Base-by-base conservation (phyloP, 2,329 filamentous ascomycete species). In the Aschersonia sp. region DNA sequence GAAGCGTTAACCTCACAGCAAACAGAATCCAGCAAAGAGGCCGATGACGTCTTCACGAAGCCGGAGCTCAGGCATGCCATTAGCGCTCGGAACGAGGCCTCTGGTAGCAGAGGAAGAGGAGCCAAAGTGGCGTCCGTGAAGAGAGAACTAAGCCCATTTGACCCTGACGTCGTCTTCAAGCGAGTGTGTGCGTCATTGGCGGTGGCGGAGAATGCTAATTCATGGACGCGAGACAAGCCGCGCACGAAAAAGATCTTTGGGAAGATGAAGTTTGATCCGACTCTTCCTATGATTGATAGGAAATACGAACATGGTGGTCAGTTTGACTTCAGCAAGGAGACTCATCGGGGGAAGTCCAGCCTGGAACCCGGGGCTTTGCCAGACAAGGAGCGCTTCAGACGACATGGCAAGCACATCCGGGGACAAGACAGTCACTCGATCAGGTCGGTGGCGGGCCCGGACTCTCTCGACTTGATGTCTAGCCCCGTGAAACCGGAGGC, bases 31-130 rank as follows among this genome's bases (percentile, higher is more conserved):
- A 54, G 56, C n/a, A 47, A 51, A 10, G 57, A 64, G 4, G 35
- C 35, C n/a, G 52, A 56, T 30, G 55, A 50, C 29, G 66, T 72
- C 4, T 80, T 80, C 54, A 67, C 74, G n/a, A 80, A 79, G 51
- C 77, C 77, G 2, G 75, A 80, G 52, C 59, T 80, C 38, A 73
- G 71, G 51, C 75, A 80, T 61, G 75, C 76, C 1, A 67, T 76
- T 51, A 79, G 75, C 57, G 72, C 68, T 10, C 59, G 75, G 31
- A 63, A 61, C 31, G 73, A 74, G 12, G 68, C 72, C 40, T 31
- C 56, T 40, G 50, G 56, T 52, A 52, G 61, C 49, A 52, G 60
- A 46, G 56, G 62, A 44, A 53, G 61, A 51, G 59, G 59, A 40
- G 59, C 59, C 46, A 58, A 57, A 52, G 51, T 52, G 50, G 61